Evolutionary conservation across 108 stramenopile genomes (phyloP), one percentile per base, ranked within the genome.

Genomic region (Cyclostephanos tholiformis): DNA sequence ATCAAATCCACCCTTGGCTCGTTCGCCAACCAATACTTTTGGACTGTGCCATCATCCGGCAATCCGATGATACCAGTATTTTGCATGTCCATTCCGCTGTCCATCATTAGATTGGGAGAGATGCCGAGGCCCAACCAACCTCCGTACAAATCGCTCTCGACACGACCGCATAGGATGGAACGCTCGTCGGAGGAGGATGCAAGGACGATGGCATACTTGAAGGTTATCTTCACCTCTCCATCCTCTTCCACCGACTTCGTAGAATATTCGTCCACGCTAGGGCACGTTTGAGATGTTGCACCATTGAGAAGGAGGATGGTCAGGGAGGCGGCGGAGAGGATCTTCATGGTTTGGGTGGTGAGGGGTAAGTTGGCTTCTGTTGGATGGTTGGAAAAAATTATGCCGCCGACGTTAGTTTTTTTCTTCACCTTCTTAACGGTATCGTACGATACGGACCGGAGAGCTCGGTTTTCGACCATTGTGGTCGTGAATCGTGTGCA

Each of bases 1-100:
- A 85, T 55, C 3, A 57, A 71, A 1, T 44, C 49, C 16, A 86
- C 85, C 6, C 23, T 20, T 2, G 81, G 84, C 10, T 72, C 86
- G 43, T 69, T 0, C 0, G 26, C 70, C 60, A 91, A 23, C 58
- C 12, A 65, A 77, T 91, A 91, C 52, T 91, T 87, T 29, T 60
- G 57, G 6, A 69, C 69, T 9, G 69, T 63, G 2, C 55, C 58
- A 20, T 17, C 79, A 25, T 26, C 30, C 14, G 82, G 82, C 19
- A 73, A 46, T 27, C 76, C 82, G 44, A 82, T 78, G 32, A 32
- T 32, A 4, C 11, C 41, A 9, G 41, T 41, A 7, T 3, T 7
- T 12, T 10, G 3, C 32, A 83, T 29, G 0, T 65, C 72, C 20
- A 43, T 32, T 26, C 57, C 51, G 22, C 65, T 77, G 17, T 69